Evolutionary conservation across 2,329 filamentous ascomycete genomes (phyloP), one percentile per base, ranked within the genome.

Genomic region (Alternaria sp.): DNA sequence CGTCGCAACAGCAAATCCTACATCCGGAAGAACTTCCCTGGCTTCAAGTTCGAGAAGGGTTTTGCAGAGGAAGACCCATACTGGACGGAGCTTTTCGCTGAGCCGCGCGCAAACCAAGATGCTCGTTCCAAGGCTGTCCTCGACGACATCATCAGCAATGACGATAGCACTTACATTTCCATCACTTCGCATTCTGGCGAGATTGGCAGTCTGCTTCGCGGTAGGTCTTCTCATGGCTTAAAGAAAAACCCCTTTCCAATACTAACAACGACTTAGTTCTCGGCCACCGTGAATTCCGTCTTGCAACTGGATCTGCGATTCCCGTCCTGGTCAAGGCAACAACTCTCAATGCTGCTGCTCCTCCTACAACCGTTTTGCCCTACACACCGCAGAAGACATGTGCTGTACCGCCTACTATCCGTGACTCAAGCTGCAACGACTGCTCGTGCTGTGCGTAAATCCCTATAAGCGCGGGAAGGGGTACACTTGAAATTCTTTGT

Each of bases 271-370:
- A 4, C 1, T 31, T 13, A 70, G 86, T 86, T 0, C 75, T 90
- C 4, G 83, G 83, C 50, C 89, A 91, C 67, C 82, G 83, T n/a
- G 63, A 76, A 3, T 91, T 91, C 71, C 73, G 78, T 2, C 78
- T 91, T 11, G 80, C 80, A n/a, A 92, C 89, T 0, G 89, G 89
- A 8, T 84, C 87, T 56, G 84, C 89, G 7, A 88, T 91, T 28
- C 88, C 89, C 0, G 86, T 89, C 2, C 80, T 91, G 1, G 84
- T 91, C 33, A 86, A 84, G 74, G 87, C 84, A 1, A 81, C 85
- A 65, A 83, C 77, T 1, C 53, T 81, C 6, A 70, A 72, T 21
- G 72, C 72, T 14, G 54, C 67, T 5, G 62, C 63, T 7, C 69
- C 75, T 2, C 61, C 76, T 6, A 76, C 76, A 0, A 74, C 72